phyloP scores from a whole-genome alignment of 208 protist species.

The Acanthamoeba royreba region DNA sequence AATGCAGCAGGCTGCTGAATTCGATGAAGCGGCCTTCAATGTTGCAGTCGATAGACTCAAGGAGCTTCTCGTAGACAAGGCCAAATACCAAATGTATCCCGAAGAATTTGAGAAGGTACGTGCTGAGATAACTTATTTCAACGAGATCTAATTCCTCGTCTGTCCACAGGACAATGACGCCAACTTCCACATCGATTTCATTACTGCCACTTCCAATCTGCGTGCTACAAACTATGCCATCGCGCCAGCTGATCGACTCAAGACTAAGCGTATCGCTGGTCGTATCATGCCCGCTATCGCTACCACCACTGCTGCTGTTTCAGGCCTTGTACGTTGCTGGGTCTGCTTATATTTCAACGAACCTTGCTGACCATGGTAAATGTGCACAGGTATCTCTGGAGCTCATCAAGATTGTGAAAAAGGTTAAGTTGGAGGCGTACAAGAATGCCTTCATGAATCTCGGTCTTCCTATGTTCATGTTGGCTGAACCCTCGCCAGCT shows the following conservation, averaged over 20 bases:
- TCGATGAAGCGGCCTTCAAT: slow-evolving; percentile 18
- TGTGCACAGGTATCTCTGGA: slow-evolving; percentile 95
- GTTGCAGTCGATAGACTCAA: background rate
- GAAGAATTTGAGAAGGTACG: slow-evolving; percentile 64
- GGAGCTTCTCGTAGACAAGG: background rate
- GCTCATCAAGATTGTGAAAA: slow-evolving; percentile 91
- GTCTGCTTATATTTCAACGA: no score
- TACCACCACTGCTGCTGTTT: slow-evolving; percentile 98
- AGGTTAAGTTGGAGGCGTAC: slow-evolving; percentile 49
- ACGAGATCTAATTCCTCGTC: background rate
- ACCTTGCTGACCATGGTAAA: no score
- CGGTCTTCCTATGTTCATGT: slow-evolving; percentile 94
- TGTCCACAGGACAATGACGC: slow-evolving; percentile 66
- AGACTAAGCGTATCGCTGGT: slow-evolving; percentile 85
- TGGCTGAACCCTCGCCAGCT: slow-evolving; percentile 90
- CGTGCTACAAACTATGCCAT: slow-evolving; percentile 91
- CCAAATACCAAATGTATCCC: background rate
- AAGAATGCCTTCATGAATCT: slow-evolving; percentile 97
- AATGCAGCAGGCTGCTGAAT: background rate
- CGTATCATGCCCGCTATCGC: slow-evolving; percentile 99
- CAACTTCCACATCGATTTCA: slow-evolving; percentile 75
- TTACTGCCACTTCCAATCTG: slow-evolving; percentile 82
- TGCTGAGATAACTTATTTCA: background rate
- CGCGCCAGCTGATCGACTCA: slow-evolving; percentile 63
- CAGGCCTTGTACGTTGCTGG: slow-evolving; percentile 94